Evolutionary conservation across 495 filamentous ascomycete genomes (phyloP), one percentile per base, ranked within the genome.

Genomic region (Penicillium bovifimosum): DNA sequence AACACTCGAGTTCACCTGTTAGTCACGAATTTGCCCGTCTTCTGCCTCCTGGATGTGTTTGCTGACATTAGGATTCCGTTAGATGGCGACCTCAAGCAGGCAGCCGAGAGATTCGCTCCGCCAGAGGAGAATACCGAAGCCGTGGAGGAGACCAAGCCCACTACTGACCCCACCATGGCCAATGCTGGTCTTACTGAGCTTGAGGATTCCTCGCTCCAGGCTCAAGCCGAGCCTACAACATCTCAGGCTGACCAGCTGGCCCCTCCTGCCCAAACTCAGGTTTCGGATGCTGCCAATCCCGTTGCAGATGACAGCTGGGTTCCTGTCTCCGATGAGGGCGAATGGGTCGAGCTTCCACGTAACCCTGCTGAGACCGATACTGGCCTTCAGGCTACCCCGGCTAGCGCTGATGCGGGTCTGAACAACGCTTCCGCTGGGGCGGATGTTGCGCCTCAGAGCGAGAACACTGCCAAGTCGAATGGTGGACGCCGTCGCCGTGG

Each of bases 151-250:
- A 50, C 64, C 29, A 50, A 63, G 3, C 70, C 79, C 10, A 65
- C 72, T 31, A 82, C 86, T 33, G 90, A 96, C 61, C 88, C 86
- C 17, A 92, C 90, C 1, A 60, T 88, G 52, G 85, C 80, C 52
- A 80, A 92, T 62, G 91, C 88, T 29, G 82, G 82, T 36, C 71
- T 88, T 34, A 92, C 87, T 39, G 90, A 95, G 69, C 76, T 87
- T 31, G 73, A 84, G 41, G 70, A 76, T 47, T 41, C 70, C 38
- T 56, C 67, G 14, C 47, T 69, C 52, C 50, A 33, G 36, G 47
- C 54, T 26, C 53, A 64, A 6, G 51, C 47, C 24, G 59, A 53
- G 5, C 9, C 61, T 10, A 28, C 54, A 28, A 42, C 61, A 50
- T 65, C 54, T 41, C 64, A 72, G 16, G 48, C 67, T 11, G 67